These are phyloP conservation scores for Parasarocladium wereldwijsianum DNA, from an alignment of 2,329 filamentous ascomycete genomes.

Conservation along the genomic window DNA sequence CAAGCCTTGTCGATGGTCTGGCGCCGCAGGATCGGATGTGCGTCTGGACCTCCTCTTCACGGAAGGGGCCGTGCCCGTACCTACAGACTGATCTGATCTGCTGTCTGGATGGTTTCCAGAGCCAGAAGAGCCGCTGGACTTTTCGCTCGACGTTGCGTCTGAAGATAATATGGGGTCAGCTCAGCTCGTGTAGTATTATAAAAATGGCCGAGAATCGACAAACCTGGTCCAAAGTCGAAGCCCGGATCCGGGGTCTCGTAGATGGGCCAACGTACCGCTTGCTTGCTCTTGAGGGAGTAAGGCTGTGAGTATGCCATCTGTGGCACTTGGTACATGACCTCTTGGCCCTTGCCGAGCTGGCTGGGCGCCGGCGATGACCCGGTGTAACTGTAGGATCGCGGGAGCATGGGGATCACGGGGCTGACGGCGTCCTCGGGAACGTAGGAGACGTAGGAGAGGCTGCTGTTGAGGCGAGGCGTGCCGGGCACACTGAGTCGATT, in stretches of 20 bases:
- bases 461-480: constrained; percentile 30
- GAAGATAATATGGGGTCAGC: neutral
- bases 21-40: constrained; percentile 15
- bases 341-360: constrained; percentile 8
- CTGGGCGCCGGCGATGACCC: constrained; percentile 13
- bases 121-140: constrained; percentile 21
- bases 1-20: constrained; percentile 1
- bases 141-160: constrained; percentile 13
- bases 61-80: neutral
- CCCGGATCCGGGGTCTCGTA: constrained; percentile 19
- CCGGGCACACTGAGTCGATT: constrained; percentile 22
- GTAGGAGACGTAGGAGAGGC: constrained; percentile 31
- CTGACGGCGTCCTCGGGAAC: constrained; percentile 22
- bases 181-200: no score
- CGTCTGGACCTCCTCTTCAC: constrained; percentile 11
- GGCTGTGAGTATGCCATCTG: constrained; percentile 11
- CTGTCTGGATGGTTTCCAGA: constrained; percentile 27
- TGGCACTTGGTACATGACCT: constrained; percentile 16
- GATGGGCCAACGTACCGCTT: constrained; percentile 17
- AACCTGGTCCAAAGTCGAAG: constrained; percentile 23
- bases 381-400: constrained; percentile 28
- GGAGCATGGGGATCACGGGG: constrained; percentile 21
- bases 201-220: constrained; percentile 9
- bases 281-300: constrained; percentile 26
- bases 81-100: constrained; percentile 10